phyloP scores from a whole-genome alignment of 2,329 filamentous ascomycete species.

The Pseudocercospora cruenta region DNA sequence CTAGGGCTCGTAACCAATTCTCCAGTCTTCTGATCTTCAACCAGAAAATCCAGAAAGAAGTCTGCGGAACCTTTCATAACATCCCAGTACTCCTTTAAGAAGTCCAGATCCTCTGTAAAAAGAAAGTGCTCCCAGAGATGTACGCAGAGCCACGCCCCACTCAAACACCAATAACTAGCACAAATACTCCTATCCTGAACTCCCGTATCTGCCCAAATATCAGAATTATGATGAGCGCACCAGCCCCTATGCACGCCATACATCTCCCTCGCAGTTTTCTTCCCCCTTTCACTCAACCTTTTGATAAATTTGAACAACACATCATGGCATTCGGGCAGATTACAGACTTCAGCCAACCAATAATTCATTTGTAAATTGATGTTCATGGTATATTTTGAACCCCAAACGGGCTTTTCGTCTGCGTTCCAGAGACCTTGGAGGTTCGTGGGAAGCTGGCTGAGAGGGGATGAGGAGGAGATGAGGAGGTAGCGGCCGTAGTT shows the following conservation, averaged over 20 bases:
- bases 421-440: constrained; percentile 61
- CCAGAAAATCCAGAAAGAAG: neutral
- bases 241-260: neutral
- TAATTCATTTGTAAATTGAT: constrained; percentile 67
- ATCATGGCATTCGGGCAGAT: constrained; percentile 27
- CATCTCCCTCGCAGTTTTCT: constrained; percentile 1
- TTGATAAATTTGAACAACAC: neutral
- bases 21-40: neutral
- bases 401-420: constrained; percentile 52
- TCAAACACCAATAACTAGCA: constrained; percentile 5
- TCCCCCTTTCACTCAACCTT: neutral
- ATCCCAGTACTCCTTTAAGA: neutral
- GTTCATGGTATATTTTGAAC: constrained; percentile 60
- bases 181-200: constrained; percentile 1
- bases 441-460: constrained; percentile 57
- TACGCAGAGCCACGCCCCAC: neutral
- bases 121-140: constrained; percentile 1
- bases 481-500: constrained; percentile 59
- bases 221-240: constrained; percentile 2
- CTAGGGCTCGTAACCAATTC: neutral
- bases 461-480: constrained; percentile 59
- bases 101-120: neutral
- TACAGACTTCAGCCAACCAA: constrained; percentile 59
- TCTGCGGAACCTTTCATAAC: neutral
- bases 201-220: neutral